Conservation (phyloP, 371 early-diverging fungal species). For the Mucor plumbeus region DNA sequence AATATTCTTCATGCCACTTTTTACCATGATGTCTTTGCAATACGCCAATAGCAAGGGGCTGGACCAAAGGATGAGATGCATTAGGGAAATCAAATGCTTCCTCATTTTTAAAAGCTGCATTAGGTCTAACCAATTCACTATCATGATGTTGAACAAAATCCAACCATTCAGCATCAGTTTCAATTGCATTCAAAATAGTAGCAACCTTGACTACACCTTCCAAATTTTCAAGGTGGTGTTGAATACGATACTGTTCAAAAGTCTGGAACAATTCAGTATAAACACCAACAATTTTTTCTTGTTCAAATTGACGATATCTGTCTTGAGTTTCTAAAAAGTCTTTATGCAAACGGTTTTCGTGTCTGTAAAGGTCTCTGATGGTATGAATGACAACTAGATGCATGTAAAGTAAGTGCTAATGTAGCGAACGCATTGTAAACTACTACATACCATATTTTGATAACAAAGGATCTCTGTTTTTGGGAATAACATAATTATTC, state of each 20-base stretch:
- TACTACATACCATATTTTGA: conserved; percentile 25
- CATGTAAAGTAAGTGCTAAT: neutral
- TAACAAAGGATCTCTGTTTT: conserved; percentile 26
- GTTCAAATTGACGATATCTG: conserved; percentile 32
- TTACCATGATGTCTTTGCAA: conserved; percentile 21
- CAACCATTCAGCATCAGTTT: conserved; percentile 28
- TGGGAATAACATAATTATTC: conserved; percentile 19
- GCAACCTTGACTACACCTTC: conserved; percentile 29
- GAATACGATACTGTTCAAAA: conserved; percentile 25
- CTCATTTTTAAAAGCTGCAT: conserved; percentile 26
- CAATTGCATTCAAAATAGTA: conserved; percentile 25
- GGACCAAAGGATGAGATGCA: conserved; percentile 24
- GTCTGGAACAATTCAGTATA: conserved; percentile 25
- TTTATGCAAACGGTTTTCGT: conserved; percentile 29
- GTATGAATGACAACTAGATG: conserved; percentile 20
- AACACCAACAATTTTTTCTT: conserved; percentile 28
- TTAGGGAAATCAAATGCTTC: conserved; percentile 24
- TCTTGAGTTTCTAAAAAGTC: conserved; percentile 25
- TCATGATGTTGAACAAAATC: conserved; percentile 30
- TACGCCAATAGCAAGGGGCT: conserved; percentile 17
- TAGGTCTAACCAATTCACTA: conserved; percentile 22
- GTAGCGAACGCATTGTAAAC: neutral
- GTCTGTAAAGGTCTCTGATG: conserved; percentile 19
- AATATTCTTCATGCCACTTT: conserved; percentile 25
- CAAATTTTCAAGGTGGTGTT: conserved; percentile 25